Evolutionary conservation across 2,329 filamentous ascomycete species (phyloP).

Genomic region (Hirsutella minnesotensis): DNA sequence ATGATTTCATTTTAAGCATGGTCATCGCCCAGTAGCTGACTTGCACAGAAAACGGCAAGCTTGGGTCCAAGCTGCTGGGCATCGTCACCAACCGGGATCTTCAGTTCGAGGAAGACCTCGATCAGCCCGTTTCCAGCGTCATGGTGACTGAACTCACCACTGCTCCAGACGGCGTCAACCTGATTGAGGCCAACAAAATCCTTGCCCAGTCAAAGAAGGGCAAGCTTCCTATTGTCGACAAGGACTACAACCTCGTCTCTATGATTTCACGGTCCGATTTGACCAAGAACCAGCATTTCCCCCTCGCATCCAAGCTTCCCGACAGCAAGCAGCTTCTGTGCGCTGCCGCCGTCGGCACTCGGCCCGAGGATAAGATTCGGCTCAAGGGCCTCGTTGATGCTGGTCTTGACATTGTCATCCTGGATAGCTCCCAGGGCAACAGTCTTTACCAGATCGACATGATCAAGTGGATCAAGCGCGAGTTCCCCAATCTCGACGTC

Average conservation of each 20-base stretch:
- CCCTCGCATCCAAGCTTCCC: slow-evolving; percentile 88
- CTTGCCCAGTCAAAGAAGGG: slow-evolving; percentile 96
- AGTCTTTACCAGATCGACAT: slow-evolving; percentile 98
- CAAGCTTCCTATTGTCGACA: slow-evolving; percentile 87
- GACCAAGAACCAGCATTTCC: slow-evolving; percentile 98
- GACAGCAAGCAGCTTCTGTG: slow-evolving; percentile 96
- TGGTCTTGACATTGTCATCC: slow-evolving; percentile 85
- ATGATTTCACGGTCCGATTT: slow-evolving; percentile 90
- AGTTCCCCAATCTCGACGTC: slow-evolving; percentile 77
- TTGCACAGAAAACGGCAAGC: slow-evolving; percentile 67
- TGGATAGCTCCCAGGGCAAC: slow-evolving; percentile 96
- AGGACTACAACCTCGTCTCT: slow-evolving; percentile 73
- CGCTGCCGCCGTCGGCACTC: slow-evolving; percentile 88
- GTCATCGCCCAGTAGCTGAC: neutral
- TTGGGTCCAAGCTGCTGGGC: slow-evolving; percentile 90
- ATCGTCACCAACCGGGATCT: slow-evolving; percentile 98
- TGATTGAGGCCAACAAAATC: slow-evolving; percentile 84
- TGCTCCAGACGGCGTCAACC: slow-evolving; percentile 67
- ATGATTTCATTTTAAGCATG: slow-evolving; percentile 1
- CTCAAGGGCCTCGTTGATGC: slow-evolving; percentile 84
- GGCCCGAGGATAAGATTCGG: slow-evolving; percentile 81
- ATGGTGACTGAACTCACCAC: slow-evolving; percentile 96
- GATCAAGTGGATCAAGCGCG: slow-evolving; percentile 90
- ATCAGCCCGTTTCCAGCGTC: slow-evolving; percentile 68
- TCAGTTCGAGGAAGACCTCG: slow-evolving; percentile 76